Percentiles rank a stretch among this genome's conserved stretches.
These are phyloP conservation scores for Carex littledalei DNA, from an alignment of 176 grass and related monocot species.

Conservation along the genomic window DNA sequence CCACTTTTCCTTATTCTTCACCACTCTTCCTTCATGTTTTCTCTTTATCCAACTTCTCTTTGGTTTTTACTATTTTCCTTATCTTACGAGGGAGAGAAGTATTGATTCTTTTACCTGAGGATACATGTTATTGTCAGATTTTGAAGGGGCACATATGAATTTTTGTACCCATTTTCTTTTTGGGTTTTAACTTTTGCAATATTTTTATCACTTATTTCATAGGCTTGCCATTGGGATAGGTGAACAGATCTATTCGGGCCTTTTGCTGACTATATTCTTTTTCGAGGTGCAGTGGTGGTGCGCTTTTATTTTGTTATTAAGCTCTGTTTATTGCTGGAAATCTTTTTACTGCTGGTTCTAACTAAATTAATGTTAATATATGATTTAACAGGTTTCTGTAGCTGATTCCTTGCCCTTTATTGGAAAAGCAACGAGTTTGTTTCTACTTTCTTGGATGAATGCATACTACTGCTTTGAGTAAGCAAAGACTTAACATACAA, in stretches of 20 bases:
- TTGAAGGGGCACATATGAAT: background rate
- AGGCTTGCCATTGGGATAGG: conserved; percentile 83
- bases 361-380: conserved; percentile 12
- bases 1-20: background rate
- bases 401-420: conserved; percentile 76
- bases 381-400: conserved; percentile 57
- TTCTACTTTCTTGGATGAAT: conserved; percentile 95
- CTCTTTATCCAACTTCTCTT: background rate
- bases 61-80: background rate
- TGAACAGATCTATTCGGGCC: conserved; percentile 82
- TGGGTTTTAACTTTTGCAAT: conserved; percentile 23
- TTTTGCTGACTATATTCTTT: conserved; percentile 88
- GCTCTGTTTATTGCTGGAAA: background rate
- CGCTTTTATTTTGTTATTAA: background rate
- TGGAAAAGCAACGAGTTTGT: conserved; percentile 75
- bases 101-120: background rate
- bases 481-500: background rate
- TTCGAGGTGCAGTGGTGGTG: conserved; percentile 63
- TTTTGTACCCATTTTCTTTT: background rate
- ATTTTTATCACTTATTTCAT: conserved; percentile 19
- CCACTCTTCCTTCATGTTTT: background rate
- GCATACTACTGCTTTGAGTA: conserved; percentile 99
- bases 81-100: background rate
- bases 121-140: background rate
- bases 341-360: background rate